Conservation (phyloP, 2,329 filamentous ascomycete genomes). For the Colletotrichum destructivum region DNA sequence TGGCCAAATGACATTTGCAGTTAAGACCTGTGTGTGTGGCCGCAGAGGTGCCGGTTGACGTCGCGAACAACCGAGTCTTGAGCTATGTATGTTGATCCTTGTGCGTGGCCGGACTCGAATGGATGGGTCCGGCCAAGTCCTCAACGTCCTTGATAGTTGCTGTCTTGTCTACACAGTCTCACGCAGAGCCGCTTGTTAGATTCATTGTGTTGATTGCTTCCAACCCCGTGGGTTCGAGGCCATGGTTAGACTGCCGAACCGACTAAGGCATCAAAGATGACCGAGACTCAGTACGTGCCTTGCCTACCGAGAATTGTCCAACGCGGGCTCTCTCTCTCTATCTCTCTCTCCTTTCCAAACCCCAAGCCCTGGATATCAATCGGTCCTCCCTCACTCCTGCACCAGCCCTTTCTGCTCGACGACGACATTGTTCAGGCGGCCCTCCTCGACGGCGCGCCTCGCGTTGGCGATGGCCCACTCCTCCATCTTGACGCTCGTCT, state of each 20-base stretch:
- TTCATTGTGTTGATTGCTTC: background rate
- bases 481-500: constrained; percentile 79
- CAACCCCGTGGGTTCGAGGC: background rate
- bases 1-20: background rate
- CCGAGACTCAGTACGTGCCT: background rate
- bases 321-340: background rate
- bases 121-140: no score
- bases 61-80: no score
- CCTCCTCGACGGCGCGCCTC: constrained; percentile 71
- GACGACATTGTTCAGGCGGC: constrained; percentile 78
- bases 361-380: no score
- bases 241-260: background rate
- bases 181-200: background rate
- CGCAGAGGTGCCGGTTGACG: background rate
- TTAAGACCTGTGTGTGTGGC: background rate
- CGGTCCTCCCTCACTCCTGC: background rate
- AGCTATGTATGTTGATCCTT: background rate
- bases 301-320: no score
- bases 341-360: no score
- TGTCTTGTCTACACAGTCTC: background rate
- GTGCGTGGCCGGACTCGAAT: background rate
- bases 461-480: constrained; percentile 82
- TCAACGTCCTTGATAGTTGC: background rate
- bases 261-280: no score
- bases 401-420: constrained; percentile 72